These are phyloP conservation scores for Eucalyptus erythrocorys DNA, from an alignment of 345 rosid genomes.

Conservation along the genomic window DNA sequence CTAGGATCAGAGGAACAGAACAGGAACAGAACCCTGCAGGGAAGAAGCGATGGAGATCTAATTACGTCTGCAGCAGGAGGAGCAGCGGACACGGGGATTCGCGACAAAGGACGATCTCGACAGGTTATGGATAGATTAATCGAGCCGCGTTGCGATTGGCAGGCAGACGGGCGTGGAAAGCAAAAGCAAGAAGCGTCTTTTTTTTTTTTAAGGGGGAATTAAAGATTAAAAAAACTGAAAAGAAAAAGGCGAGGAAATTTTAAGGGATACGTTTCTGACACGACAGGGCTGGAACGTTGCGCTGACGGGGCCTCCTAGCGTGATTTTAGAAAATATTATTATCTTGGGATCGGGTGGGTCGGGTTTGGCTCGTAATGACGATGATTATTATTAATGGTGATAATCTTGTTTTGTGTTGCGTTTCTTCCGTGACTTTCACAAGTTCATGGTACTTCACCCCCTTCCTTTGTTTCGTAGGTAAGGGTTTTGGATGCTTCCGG, in stretches of 20 bases:
- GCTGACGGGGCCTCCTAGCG: neutral
- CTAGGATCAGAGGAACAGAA: neutral
- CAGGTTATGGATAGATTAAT: neutral
- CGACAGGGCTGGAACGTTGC: neutral
- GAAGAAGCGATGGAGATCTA: neutral
- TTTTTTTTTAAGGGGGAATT: neutral
- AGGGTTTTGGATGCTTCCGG: neutral
- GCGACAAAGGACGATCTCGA: neutral
- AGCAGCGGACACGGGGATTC: slow-evolving; percentile 4
- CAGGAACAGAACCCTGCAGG: neutral
- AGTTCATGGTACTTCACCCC: neutral
- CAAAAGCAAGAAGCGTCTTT: neutral
- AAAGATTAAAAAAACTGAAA: neutral
- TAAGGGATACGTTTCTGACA: neutral
- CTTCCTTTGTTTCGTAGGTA: neutral
- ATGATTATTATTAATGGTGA: neutral
- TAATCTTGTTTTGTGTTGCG: neutral
- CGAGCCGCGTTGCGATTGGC: neutral
- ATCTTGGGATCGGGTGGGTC: neutral
- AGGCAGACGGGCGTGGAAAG: neutral
- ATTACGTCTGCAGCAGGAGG: neutral
- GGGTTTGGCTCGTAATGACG: neutral
- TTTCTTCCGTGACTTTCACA: neutral
- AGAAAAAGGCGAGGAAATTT: no score
- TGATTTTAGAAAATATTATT: neutral